These are phyloP conservation scores for Hypoxylon lienhwacheense DNA, from an alignment of 495 filamentous ascomycete genomes.

Conservation along the genomic window DNA sequence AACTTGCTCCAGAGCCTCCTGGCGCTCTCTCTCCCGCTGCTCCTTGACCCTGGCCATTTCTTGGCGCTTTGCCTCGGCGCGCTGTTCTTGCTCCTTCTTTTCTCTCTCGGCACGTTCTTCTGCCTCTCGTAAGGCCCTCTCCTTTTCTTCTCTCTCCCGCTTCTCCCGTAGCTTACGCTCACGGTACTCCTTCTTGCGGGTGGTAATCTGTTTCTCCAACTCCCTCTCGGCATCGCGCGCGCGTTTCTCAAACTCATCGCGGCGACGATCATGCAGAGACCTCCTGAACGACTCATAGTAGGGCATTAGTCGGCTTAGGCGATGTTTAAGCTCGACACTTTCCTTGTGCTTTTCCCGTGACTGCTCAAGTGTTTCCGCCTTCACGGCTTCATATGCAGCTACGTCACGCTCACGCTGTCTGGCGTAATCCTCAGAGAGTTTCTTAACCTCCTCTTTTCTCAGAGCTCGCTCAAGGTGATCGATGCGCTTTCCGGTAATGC, in stretches of 20 bases:
- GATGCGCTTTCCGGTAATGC: conserved; percentile 90
- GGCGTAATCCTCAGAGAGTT: conserved; percentile 83
- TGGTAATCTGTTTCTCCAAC: conserved; percentile 82
- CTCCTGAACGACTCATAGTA: conserved; percentile 79
- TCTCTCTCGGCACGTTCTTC: conserved; percentile 78
- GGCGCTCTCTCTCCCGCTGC: conserved; percentile 80
- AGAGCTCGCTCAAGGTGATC: conserved; percentile 97
- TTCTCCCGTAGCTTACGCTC: conserved; percentile 75
- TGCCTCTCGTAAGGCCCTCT: conserved; percentile 73
- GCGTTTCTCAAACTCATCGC: conserved; percentile 93
- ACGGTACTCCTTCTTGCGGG: conserved; percentile 78
- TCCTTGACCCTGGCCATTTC: conserved; percentile 73
- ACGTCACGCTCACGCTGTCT: conserved; percentile 78
- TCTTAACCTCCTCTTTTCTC: conserved; percentile 91
- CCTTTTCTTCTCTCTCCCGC: conserved; percentile 78
- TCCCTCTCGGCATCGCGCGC: conserved; percentile 86
- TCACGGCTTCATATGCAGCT: conserved; percentile 75
- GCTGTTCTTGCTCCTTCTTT: conserved; percentile 75
- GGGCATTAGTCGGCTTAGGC: conserved; percentile 77
- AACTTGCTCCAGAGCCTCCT: conserved; percentile 54
- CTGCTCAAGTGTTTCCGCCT: conserved; percentile 74
- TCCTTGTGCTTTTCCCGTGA: conserved; percentile 83
- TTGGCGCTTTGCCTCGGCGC: conserved; percentile 66
- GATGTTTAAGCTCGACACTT: conserved; percentile 88
- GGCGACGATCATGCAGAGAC: conserved; percentile 78